Evolutionary conservation across 1,139 yeast genomes (phyloP).

Genomic region (Candida dubliniensis): DNA sequence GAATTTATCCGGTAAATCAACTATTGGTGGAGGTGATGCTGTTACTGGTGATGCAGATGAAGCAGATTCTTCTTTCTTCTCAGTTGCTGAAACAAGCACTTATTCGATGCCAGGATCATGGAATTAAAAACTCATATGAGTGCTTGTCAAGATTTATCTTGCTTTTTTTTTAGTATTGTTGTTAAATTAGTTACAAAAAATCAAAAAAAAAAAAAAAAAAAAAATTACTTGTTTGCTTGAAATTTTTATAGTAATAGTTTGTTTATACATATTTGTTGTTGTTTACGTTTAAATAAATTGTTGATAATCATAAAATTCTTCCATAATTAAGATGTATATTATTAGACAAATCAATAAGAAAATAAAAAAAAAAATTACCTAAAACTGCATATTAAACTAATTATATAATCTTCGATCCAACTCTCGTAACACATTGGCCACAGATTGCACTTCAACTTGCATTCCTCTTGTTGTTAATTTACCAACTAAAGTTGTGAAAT

Average conservation of each 20-base stretch:
- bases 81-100: conserved; percentile 5
- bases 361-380: not conserved
- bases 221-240: no score
- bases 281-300: no score
- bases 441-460: conserved; percentile 86
- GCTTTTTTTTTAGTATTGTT: not conserved
- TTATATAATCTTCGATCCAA: conserved; percentile 68
- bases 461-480: conserved; percentile 78
- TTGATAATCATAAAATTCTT: no score
- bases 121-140: conserved; percentile 1
- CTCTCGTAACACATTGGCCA: conserved; percentile 78
- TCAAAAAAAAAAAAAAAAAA: not conserved
- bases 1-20: not conserved
- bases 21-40: not conserved
- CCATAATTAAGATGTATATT: not conserved
- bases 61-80: conserved; percentile 8
- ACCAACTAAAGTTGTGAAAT: conserved; percentile 71
- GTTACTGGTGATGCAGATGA: conserved; percentile 5
- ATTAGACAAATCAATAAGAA: not conserved
- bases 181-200: not conserved
- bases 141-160: not conserved
- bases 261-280: no score
- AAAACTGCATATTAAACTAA: conserved; percentile 15
- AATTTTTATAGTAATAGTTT: no score
- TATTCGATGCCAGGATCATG: conserved; percentile 16